Evolutionary conservation across 1,139 yeast species (phyloP), one percentile per base, ranked within the genome.

Genomic region (Suhomyces bokatorum): DNA sequence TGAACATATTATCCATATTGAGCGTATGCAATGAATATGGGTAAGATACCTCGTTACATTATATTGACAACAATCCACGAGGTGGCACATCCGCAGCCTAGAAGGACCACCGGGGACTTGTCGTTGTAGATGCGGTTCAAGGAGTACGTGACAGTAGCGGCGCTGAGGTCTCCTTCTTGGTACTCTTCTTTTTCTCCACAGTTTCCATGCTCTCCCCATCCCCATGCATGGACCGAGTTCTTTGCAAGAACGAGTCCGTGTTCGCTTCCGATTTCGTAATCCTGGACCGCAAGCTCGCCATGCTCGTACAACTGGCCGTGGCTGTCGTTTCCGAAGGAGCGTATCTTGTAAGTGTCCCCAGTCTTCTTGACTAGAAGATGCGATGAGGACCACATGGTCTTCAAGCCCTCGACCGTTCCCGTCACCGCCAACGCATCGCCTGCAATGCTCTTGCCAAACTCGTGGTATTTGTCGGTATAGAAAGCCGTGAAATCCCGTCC

Each of bases 151-250:
- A 44, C 47, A 9, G 38, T 35, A 16, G 22, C 37, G 8, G 30
- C 32, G 33, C 44, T 33, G 12, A 42, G 35, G 24, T 41, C 37
- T 17, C 14, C 15, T 17, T 27, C 31, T n/a, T 9, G 22, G 5
- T 27, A 14, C 12, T 32, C 39, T 8, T 32, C 16, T 39, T 40
- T 40, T 14, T 49, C 51, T 0, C 98, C 98, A 65, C 98, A 91
- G 59, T 93, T 93, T 0, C 99, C 98, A 60, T 93, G 99, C 60
- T 93, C 99, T 22, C 97, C 97, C 99, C 99, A 93, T 0, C 99
- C 99, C 98, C 98, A 93, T 3, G 91, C 78, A 44, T 59, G 69
- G 0, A 87, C 82, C 6, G 53, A 48, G 37, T 67, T 49, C 0
- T 52, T 41, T 0, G 58, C 40, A 1, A 73, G 52, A 2, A 80